Base-by-base conservation (phyloP, 805 yeast genomes). In the Ascoidea asiatica region DNA sequence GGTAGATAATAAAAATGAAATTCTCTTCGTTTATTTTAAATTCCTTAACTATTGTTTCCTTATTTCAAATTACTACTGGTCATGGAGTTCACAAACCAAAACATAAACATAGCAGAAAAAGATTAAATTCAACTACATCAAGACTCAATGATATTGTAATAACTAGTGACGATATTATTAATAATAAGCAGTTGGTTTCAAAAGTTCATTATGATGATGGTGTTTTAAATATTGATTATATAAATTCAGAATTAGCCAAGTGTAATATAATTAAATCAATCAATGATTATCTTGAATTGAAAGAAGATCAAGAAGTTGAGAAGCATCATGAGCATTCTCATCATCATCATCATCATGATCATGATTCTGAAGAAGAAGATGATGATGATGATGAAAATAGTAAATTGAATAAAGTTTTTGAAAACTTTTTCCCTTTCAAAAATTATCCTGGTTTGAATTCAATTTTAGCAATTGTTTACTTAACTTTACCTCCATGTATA, bases 401-500 rank as follows among this genome's bases (percentile, higher is more conserved):
- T 2, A 50, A 60, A 22, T 59, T 73, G 36, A 63, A 65, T 40
- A 58, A 58, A 44, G 33, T 68, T 2, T 74, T 73, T 48, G 61
- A 66, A 3, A 58, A 61, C 41, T 52, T 70, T 5, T 71, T 72
- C 57, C 76, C 75, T 4, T 65, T 70, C 51, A 75, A 77, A n/a
- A 52, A 53, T 6, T n/a, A n/a, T n/a, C 75, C 87, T 1, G 77
- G 74, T 2, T 70, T 70, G 41, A 81, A 81, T 55, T 73, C 88
- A 1, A 37, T 81, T 4, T 52, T 80, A 39, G 84, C 88, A 3
- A 77, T 84, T 0, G 59, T 79, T 0, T 69, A 77, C 53, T 75
- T 81, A 39, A 76, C 82, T 7, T 75, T 82, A 0, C 75, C 81
- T 5, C 86, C 89, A 36, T 76, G 73, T 51, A 53, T 78, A 37